Evolutionary conservation across 2,329 filamentous ascomycete genomes (phyloP).

Genomic region (Fusarium sp.): DNA sequence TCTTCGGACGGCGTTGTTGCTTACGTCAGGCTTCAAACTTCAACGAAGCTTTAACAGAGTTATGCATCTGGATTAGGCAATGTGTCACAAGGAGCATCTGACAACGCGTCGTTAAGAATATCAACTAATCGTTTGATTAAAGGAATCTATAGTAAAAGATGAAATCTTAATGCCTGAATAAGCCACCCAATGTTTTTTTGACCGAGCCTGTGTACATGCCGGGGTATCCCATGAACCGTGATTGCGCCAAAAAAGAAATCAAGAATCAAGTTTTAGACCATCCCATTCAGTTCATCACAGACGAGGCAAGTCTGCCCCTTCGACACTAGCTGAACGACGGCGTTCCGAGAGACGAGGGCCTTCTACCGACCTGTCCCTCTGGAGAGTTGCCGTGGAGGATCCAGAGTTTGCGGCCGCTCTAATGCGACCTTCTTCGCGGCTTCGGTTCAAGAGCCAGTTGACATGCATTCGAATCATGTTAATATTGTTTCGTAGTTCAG

Average conservation of each 20-base stretch:
- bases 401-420: constrained; percentile 57
- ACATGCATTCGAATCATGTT: constrained; percentile 73
- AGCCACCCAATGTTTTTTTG: constrained; percentile 24
- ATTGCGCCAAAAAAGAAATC: constrained; percentile 32
- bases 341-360: constrained; percentile 53
- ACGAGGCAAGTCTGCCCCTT: constrained; percentile 57
- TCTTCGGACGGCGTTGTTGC: background rate
- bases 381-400: constrained; percentile 51
- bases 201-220: constrained; percentile 35
- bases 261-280: background rate
- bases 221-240: constrained; percentile 44
- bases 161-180: constrained; percentile 13
- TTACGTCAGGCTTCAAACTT: constrained; percentile 2
- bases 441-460: constrained; percentile 70
- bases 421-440: constrained; percentile 63
- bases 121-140: constrained; percentile 15
- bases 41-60: background rate
- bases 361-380: constrained; percentile 52
- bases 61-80: constrained; percentile 9
- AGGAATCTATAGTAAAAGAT: constrained; percentile 15
- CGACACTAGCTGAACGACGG: constrained; percentile 57
- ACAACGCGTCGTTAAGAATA: background rate
- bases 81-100: background rate
- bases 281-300: constrained; percentile 46
- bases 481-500: constrained; percentile 70